phyloP scores from a whole-genome alignment of 768 basidiomycete genomes.

The Tulasnella sp. region DNA sequence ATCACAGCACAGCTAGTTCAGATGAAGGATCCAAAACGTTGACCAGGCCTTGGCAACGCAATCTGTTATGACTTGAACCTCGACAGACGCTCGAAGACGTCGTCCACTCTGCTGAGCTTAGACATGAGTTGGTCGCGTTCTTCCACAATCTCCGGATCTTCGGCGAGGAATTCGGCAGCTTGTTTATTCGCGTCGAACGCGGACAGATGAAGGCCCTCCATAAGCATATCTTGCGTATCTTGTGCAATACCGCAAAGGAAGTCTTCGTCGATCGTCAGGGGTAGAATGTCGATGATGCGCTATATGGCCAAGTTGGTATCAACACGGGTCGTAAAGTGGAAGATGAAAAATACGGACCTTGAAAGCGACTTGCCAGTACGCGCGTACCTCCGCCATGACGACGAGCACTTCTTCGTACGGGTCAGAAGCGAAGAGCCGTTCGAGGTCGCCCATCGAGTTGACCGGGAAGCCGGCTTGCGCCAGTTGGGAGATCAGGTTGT shows the following conservation, averaged over 20 bases:
- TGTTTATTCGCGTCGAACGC: constrained; percentile 17
- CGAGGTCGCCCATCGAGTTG: constrained; percentile 22
- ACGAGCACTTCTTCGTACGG: constrained; percentile 35
- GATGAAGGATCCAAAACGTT: no score
- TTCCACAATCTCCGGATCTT: constrained; percentile 31
- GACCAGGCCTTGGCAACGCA: no score
- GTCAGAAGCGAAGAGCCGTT: constrained; percentile 27
- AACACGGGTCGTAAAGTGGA: neutral
- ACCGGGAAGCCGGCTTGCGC: constrained; percentile 13
- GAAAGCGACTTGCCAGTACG: constrained; percentile 44
- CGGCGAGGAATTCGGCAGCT: constrained; percentile 32
- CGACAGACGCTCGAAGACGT: constrained; percentile 30
- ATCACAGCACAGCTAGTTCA: no score
- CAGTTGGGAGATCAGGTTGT: constrained; percentile 9
- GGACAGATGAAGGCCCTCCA: constrained; percentile 28
- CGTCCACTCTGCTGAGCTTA: constrained; percentile 29
- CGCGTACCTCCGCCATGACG: constrained; percentile 44
- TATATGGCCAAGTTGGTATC: constrained; percentile 20
- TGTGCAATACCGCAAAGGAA: constrained; percentile 33
- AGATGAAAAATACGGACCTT: constrained; percentile 29
- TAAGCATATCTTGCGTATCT: constrained; percentile 28
- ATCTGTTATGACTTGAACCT: constrained; percentile 21
- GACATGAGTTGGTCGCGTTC: constrained; percentile 27
- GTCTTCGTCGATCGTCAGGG: constrained; percentile 36
- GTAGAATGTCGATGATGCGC: constrained; percentile 46